phyloP scores from a whole-genome alignment of 768 basidiomycete species.

The Lactifluus pinguis region DNA sequence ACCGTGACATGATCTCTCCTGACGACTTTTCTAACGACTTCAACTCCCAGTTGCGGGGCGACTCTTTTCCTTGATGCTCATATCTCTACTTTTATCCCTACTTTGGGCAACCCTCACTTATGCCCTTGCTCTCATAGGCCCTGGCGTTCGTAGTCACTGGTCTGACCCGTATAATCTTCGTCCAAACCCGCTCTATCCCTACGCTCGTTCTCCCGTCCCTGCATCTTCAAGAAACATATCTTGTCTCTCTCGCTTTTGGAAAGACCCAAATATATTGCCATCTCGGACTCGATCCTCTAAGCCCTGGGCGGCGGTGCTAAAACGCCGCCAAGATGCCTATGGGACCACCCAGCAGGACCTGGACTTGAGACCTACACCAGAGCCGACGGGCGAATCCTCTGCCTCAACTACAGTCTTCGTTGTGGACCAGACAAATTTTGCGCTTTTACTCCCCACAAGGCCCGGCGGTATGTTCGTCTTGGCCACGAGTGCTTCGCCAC shows the following conservation, averaged over 20 bases:
- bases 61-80: constrained; percentile 5
- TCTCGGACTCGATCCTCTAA: constrained; percentile 5
- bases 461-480: constrained; percentile 26
- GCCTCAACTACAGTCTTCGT: constrained; percentile 31
- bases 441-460: constrained; percentile 28
- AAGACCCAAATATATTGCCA: background rate
- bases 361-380: constrained; percentile 30
- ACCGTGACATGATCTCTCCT: background rate
- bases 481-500: background rate
- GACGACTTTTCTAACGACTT: background rate
- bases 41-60: constrained; percentile 14
- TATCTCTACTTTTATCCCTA: background rate
- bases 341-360: background rate
- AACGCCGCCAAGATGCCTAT: background rate
- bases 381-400: constrained; percentile 30
- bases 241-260: background rate
- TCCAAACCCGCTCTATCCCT: constrained; percentile 11
- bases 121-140: background rate
- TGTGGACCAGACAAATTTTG: constrained; percentile 25
- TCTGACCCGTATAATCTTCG: constrained; percentile 18
- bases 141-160: constrained; percentile 12
- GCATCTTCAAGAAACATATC: background rate
- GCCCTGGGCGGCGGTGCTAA: background rate
- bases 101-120: constrained; percentile 3
- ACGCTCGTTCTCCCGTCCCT: constrained; percentile 1